phyloP scores from a whole-genome alignment of 1,284 basidiomycete genomes.

The Puccinia polysora region DNA sequence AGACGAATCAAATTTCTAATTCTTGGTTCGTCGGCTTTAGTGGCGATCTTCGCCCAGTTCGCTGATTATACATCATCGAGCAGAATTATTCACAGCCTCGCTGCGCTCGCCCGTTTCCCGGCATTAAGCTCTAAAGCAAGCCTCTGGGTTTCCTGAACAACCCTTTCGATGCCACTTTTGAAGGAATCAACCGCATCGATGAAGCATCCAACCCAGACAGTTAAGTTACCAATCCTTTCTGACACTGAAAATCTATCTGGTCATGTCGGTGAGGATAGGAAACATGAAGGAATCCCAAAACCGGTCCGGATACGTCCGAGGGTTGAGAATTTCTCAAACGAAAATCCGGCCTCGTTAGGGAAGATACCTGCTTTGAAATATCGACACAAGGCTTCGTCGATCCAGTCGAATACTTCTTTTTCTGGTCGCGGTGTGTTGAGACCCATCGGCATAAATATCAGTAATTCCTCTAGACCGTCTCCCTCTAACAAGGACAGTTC shows the following conservation, averaged over 20 bases:
- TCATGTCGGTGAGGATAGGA: not conserved
- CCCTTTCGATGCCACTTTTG: too few species aligned
- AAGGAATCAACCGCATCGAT: too few species aligned
- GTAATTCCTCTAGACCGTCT: not conserved
- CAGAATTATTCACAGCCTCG: too few species aligned
- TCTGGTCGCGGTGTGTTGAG: slow-evolving; percentile 2
- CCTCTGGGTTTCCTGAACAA: too few species aligned
- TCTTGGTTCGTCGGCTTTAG: too few species aligned
- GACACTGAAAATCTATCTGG: not conserved
- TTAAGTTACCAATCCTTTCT: not conserved
- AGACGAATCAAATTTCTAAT: too few species aligned
- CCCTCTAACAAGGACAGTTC: not conserved
- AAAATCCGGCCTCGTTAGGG: slow-evolving; percentile 1
- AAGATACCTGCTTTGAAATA: not conserved
- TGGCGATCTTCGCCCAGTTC: too few species aligned
- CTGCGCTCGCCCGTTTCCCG: too few species aligned
- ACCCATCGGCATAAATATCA: slow-evolving; percentile 13
- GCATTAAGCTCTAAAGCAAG: too few species aligned
- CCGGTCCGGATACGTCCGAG: not conserved
- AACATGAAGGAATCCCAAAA: slow-evolving; percentile 2
- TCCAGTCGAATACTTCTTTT: not conserved
- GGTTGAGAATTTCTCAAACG: slow-evolving; percentile 1
- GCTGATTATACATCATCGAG: too few species aligned
- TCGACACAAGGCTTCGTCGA: not conserved
- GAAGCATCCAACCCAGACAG: too few species aligned